Evolutionary conservation across 192 early-diverging fungal species (phyloP), one percentile per base, ranked within the genome.

Genomic region (Backusella tarrabulga): DNA sequence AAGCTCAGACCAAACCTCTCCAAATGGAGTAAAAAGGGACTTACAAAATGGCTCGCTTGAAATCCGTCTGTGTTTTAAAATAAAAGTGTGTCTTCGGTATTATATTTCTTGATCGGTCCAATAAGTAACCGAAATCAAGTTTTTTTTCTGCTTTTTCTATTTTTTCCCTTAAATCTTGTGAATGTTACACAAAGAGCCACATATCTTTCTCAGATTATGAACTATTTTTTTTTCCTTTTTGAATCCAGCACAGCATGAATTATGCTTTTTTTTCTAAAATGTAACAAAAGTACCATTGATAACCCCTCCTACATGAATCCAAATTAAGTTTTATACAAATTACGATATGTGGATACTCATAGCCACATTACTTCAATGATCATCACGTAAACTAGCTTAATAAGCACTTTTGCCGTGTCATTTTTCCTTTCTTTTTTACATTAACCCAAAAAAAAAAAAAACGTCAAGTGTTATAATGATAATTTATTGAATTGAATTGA

Each of bases 181-280:
- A 63, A 63, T 23, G 56, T 63, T 26, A 12, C 26, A 63, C 56
- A 23, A 12, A 26, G 2, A 2, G 11, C 7, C 5, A n/a, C 21
- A 26, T 21, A 26, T 21, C 6, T 63, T 63, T 63, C 56, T 63
- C 56, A 63, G 56, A 8, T 63, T 63, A 29, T 14, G 23, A 14
- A 63, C 11, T 60, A 9, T 60, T 60, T 60, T 60, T 60, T 60
- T 60, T 63, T 29, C 56, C 56, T 63, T 29, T 63, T 63, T 63
- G 12, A 23, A 63, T 29, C 23, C 26, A 3, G 26, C 1, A 21
- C 54, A 23, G 54, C 9, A 60, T 60, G 23, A 23, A 26, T 29
- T 60, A 60, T 26, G 23, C 23, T 60, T 60, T 23, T 21, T 52
- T n/a, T 7, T 7, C 17, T 21, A 56, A 56, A 56, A 8, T 56